Base-by-base conservation (phyloP, 2,329 filamentous ascomycete genomes). In the Xylariaceae sp. region DNA sequence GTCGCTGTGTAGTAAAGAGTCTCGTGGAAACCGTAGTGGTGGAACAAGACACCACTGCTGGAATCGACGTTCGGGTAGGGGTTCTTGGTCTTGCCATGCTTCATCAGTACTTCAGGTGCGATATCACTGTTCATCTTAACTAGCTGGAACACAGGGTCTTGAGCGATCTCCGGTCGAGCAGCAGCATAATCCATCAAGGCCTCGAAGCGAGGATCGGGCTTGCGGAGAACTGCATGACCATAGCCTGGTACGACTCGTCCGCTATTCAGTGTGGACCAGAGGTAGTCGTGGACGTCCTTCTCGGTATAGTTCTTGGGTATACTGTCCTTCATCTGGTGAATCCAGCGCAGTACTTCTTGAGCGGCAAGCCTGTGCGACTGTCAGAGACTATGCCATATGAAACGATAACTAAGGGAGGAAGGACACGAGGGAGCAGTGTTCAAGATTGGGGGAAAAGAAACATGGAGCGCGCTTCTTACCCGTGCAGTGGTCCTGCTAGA, bases 41-140 rank as follows among this genome's bases (percentile, higher is more conserved):
- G 85, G 81, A 98, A 97, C 37, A 98, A 77, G 4, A 97, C 90
- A 50, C 93, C 93, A 1, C 89, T 95, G 49, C 81, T 85, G 36
- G 86, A 89, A 67, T 98, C 93, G 48, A 98, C 93, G 64, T 98
- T 98, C 51, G 93, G 93, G 69, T 91, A 95, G 2, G 93, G 89
- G 72, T 95, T 95, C 78, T 95, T 95, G 53, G 89, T 95, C 83
- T 96, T 97, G 66, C 93, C 93, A 63, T 98, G 93, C 72, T 96
- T 83, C 57, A 81, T 93, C 56, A 98, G 76, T 16, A 98, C 93
- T 39, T 81, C 79, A 13, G 93, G 93, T 0, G 93, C 93, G 49
- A 98, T 85, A 60, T 89, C 85, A 51, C 85, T 89, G 73, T 95
- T 97, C 72, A 86, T 84, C 78, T 90, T 86, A 42, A 98, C 91